Evolutionary conservation across 495 filamentous ascomycete species (phyloP), one percentile per base, ranked within the genome.

Genomic region (Annulohypoxylon nitens): DNA sequence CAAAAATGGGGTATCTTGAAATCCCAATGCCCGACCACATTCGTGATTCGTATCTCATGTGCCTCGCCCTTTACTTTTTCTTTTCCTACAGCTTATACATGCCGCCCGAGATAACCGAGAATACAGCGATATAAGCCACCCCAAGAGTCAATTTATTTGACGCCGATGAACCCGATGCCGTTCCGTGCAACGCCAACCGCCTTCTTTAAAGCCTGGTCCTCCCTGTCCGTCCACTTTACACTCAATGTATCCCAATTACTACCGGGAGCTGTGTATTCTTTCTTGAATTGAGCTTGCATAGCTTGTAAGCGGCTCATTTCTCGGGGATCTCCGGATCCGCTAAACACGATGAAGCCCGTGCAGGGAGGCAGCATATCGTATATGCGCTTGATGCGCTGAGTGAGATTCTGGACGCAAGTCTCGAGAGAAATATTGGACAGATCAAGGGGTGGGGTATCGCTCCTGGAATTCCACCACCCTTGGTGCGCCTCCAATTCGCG

Each of bases 221-320:
- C 95, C 3, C 75, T 83, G 79, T 97, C 94, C 10, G 95, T 97
- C 95, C 95, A 98, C 80, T 94, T 90, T 33, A 97, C 91, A 66
- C 82, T 93, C 53, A 97, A 78, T 64, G 97, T 83, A 78, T 97
- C 93, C 95, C 95, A 98, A 48, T 94, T 93, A 77, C 89, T 93
- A 3, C 86, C 84, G 1, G 87, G 83, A 20, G 84, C 84, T 70
- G 86, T 84, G 78, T 91, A 97, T 81, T 98, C 95, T 65, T 88
- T 85, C 72, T 90, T 91, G 81, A 91, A 93, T 69, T 86, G 84
- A 67, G 86, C 83, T 65, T 97, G 91, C 87, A 96, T 84, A 0
- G 85, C 84, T 77, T 93, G 90, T 63, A 97, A 81, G 11, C 91
- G 86, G 61, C 83, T 84, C 82, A 97, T 88, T 72, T 94, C 90